Evolutionary conservation across 2,329 filamentous ascomycete genomes (phyloP).

Genomic region (Fusarium mundagurra): DNA sequence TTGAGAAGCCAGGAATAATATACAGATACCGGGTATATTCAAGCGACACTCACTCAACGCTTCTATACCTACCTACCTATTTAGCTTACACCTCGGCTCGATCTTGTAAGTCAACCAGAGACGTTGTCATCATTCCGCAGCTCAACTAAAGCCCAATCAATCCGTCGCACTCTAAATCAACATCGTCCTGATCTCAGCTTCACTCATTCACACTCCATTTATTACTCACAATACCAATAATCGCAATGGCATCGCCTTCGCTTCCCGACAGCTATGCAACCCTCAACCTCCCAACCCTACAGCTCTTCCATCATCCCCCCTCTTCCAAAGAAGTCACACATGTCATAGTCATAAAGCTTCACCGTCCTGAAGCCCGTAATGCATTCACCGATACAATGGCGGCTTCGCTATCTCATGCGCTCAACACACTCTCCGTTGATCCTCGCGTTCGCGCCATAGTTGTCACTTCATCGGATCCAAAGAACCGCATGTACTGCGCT

Average conservation of each 20-base stretch:
- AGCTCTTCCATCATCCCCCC: conserved; percentile 59
- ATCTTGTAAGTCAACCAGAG: conserved; percentile 21
- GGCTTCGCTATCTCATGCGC: conserved; percentile 65
- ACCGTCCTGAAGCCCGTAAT: conserved; percentile 74
- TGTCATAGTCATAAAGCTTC: conserved; percentile 69
- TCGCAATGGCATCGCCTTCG: conserved; percentile 37
- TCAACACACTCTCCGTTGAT: conserved; percentile 61
- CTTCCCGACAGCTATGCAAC: conserved; percentile 53
- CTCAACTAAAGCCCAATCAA: conserved; percentile 9
- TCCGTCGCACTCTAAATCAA: conserved; percentile 17
- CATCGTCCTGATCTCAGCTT: not conserved
- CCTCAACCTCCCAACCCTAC: conserved; percentile 55
- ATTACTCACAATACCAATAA: not conserved
- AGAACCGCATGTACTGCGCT: conserved; percentile 65
- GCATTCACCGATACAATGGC: conserved; percentile 75
- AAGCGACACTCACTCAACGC: not conserved
- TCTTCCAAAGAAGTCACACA: conserved; percentile 65
- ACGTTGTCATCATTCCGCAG: conserved; percentile 6
- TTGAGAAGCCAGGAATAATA: not conserved
- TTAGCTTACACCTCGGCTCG: conserved; percentile 10
- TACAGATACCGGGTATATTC: not conserved
- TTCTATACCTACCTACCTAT: not conserved
- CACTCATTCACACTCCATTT: not conserved
- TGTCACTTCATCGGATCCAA: conserved; percentile 61
- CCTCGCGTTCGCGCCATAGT: conserved; percentile 64